Conservation (phyloP, 345 rosid genomes). For the Corchorus capsularis region DNA sequence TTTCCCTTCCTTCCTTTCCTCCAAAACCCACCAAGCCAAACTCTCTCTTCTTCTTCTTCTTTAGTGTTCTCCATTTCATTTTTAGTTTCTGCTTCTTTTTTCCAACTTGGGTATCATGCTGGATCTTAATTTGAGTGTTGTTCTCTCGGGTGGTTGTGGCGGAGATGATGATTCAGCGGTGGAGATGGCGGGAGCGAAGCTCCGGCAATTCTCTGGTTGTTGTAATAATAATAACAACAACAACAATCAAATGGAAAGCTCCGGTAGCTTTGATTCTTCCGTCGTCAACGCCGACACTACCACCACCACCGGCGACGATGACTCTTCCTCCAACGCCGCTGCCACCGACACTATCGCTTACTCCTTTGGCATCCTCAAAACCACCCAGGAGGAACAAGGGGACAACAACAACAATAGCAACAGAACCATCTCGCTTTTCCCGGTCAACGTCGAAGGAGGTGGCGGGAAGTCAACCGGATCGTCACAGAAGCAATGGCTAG, state of each 20-base stretch:
- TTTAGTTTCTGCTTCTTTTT: not conserved
- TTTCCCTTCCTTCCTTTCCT: not conserved
- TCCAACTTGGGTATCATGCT: conserved; percentile 24
- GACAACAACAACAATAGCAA: conserved; percentile 6
- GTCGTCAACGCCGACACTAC: conserved; percentile 33
- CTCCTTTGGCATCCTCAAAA: conserved; percentile 37
- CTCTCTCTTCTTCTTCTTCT: not conserved
- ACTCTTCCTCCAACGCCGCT: conserved; percentile 33
- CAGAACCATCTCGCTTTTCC: conserved; percentile 50
- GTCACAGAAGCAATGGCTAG: conserved; percentile 35
- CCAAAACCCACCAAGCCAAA: not conserved
- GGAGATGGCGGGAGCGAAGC: conserved; percentile 24
- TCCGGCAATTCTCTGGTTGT: conserved; percentile 16
- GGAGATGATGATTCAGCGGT: conserved; percentile 4
- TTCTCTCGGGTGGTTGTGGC: not conserved
- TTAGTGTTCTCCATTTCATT: not conserved
- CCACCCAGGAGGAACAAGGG: not conserved
- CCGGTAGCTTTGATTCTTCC: conserved; percentile 44
- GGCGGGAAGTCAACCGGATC: conserved; percentile 10
- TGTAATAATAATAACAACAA: not conserved
- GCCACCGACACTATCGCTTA: conserved; percentile 24
- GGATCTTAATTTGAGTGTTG: conserved; percentile 53
- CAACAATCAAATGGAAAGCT: conserved; percentile 32
- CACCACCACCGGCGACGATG: conserved; percentile 30
- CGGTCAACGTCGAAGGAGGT: conserved; percentile 23